These are phyloP conservation scores for Fusarium brevicatenulatum DNA, from an alignment of 2,329 filamentous ascomycete species.

Conservation along the genomic window DNA sequence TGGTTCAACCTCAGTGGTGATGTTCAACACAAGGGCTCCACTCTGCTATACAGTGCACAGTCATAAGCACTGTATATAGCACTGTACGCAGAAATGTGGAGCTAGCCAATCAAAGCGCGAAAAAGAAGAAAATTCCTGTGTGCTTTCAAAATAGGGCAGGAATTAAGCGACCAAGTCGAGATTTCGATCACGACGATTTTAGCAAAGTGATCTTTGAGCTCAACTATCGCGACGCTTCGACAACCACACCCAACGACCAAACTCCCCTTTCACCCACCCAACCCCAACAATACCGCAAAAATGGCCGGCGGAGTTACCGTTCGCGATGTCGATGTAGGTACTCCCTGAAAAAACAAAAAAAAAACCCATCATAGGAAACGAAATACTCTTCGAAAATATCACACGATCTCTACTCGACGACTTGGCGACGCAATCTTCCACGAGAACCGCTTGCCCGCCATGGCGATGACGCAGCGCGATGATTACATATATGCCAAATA, in stretches of 20 bases:
- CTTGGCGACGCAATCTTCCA: slow-evolving; percentile 46
- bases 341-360: slow-evolving; percentile 43
- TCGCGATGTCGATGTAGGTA: slow-evolving; percentile 85
- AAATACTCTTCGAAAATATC: not conserved
- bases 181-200: slow-evolving; percentile 39
- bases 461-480: slow-evolving; percentile 37
- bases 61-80: fast-evolving
- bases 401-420: slow-evolving; percentile 39
- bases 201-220: slow-evolving; percentile 22
- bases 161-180: slow-evolving; percentile 55
- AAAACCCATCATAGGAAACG: slow-evolving; percentile 9
- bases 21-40: not conserved
- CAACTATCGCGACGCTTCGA: slow-evolving; percentile 43
- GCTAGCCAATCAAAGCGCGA: slow-evolving; percentile 18
- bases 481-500: slow-evolving; percentile 7
- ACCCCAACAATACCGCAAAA: slow-evolving; percentile 66
- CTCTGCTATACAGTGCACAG: not conserved
- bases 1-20: not conserved
- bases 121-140: not conserved
- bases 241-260: slow-evolving; percentile 48
- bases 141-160: slow-evolving; percentile 50
- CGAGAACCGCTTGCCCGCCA: slow-evolving; percentile 36
- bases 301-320: slow-evolving; percentile 84
- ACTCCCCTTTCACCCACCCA: slow-evolving; percentile 33
- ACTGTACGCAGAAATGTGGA: slow-evolving; percentile 22